phyloP scores from a whole-genome alignment of 2,329 filamentous ascomycete species.

The Ophiosphaerella korrae region DNA sequence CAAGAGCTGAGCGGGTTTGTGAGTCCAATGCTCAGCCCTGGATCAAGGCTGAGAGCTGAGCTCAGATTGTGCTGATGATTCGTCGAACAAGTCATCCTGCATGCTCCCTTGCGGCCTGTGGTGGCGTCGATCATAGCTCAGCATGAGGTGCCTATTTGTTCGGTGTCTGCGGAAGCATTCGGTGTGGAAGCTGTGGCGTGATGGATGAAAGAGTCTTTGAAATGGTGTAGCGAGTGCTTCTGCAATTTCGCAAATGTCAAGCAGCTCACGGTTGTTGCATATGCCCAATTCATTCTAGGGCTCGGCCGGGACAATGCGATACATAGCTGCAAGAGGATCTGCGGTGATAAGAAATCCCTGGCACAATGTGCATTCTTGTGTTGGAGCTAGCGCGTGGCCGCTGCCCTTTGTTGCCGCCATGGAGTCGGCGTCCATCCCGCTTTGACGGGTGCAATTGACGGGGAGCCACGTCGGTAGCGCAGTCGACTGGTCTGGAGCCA shows the following conservation, averaged over 20 bases:
- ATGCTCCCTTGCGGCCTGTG: constrained; percentile 7
- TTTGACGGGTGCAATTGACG: background rate
- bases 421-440: background rate
- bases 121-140: constrained; percentile 11
- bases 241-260: too few relatives aligned
- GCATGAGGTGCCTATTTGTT: constrained; percentile 9
- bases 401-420: too few relatives aligned
- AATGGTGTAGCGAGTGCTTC: too few relatives aligned
- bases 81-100: constrained; percentile 14
- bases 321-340: too few relatives aligned
- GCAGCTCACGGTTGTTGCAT: too few relatives aligned
- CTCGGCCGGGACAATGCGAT: too few relatives aligned
- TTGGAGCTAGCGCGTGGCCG: too few relatives aligned
- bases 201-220: background rate
- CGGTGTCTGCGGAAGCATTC: constrained; percentile 4
- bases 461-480: background rate
- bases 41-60: constrained; percentile 20
- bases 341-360: background rate
- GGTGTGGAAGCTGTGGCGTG: constrained; percentile 6
- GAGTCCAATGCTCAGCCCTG: constrained; percentile 14
- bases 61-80: constrained; percentile 20
- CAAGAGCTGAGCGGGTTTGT: background rate
- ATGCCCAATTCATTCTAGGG: too few relatives aligned
- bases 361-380: background rate
- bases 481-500: background rate